These are phyloP conservation scores for Infundibulicybe gibba DNA, from an alignment of 768 basidiomycete species.

Conservation along the genomic window DNA sequence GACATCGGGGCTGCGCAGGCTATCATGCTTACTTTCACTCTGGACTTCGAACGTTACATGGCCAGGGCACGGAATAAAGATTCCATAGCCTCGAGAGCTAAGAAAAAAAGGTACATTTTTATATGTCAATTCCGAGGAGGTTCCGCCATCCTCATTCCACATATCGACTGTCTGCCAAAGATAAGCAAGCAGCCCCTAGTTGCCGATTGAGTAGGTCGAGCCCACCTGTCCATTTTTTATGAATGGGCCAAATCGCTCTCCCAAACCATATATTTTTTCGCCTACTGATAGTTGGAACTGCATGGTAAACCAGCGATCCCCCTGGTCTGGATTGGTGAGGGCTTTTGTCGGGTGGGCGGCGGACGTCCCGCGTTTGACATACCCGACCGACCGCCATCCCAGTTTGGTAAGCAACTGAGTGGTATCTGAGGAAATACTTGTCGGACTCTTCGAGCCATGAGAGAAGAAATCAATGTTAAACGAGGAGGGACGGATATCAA, in stretches of 20 bases:
- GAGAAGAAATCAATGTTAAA: slow-evolving; percentile 25
- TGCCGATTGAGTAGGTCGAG: background rate
- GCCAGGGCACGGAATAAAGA: slow-evolving; percentile 43
- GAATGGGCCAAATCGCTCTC: slow-evolving; percentile 43
- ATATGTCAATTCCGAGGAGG: slow-evolving; percentile 29
- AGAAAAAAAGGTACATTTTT: slow-evolving; percentile 34
- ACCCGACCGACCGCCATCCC: slow-evolving; percentile 25
- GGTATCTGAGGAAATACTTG: slow-evolving; percentile 11
- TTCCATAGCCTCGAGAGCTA: slow-evolving; percentile 39
- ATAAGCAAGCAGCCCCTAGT: background rate
- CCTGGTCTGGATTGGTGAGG: slow-evolving; percentile 17
- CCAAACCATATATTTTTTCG: slow-evolving; percentile 43
- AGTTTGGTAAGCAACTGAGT: slow-evolving; percentile 25
- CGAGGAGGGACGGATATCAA: slow-evolving; percentile 20
- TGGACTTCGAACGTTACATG: slow-evolving; percentile 45
- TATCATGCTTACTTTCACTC: slow-evolving; percentile 27
- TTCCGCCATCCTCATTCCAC: slow-evolving; percentile 45
- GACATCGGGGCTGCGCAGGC: slow-evolving; percentile 5
- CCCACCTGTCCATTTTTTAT: slow-evolving; percentile 40
- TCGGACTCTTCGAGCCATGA: slow-evolving; percentile 15
- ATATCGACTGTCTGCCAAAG: slow-evolving; percentile 26
- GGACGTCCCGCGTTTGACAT: slow-evolving; percentile 20
- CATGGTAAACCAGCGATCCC: slow-evolving; percentile 26
- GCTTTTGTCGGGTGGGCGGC: slow-evolving; percentile 11
- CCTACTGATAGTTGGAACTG: slow-evolving; percentile 33